Evolutionary conservation across 2,329 filamentous ascomycete genomes (phyloP), one percentile per base, ranked within the genome.

Genomic region (Botryosphaeria agaves): DNA sequence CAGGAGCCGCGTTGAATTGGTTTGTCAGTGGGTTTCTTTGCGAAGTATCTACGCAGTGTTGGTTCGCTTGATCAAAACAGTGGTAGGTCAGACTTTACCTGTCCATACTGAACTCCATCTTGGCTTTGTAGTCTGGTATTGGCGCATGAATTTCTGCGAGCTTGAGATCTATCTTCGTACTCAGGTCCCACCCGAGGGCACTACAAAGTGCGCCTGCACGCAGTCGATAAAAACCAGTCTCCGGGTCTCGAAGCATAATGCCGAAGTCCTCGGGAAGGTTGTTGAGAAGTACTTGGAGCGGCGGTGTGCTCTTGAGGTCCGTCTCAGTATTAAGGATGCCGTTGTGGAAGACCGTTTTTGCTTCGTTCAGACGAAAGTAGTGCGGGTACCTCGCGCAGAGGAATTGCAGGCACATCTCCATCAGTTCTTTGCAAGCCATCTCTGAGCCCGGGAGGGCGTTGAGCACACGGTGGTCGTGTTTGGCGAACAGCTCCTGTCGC

Each of bases 41-140:
- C 69, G 46, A 92, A 91, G 52, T 72, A 89, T n/a, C 78, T 80
- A 31, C 15, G 18, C 15, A 16, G 34, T 31, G n/a, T n/a, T n/a
- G n/a, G n/a, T n/a, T n/a, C n/a, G n/a, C n/a, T n/a, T n/a, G n/a
- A 45, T 5, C 29, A 14, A 24, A n/a, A n/a, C n/a, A n/a, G n/a
- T n/a, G n/a, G n/a, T n/a, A n/a, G 21, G 9, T 23, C 9, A 23
- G 12, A 7, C 21, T 65, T 30, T 54, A 82, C 69, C 80, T 64
- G 44, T 91, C 81, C 76, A 92, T 85, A 24, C 77, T 84, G 38
- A 83, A 78, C 21, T 77, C 69, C 77, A 91, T 84, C 57, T 85
- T 91, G 48, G 81, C 76, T 40, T 79, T 79, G 49, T 87, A 91
- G 42, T 89, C 79, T 0, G 83, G 82, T 14, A 92, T 76, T 0